Percentiles rank a stretch among this genome's conserved stretches.
These are phyloP conservation scores for Ophiostoma tasmaniense DNA, from an alignment of 2,329 filamentous ascomycete species.

Conservation along the genomic window DNA sequence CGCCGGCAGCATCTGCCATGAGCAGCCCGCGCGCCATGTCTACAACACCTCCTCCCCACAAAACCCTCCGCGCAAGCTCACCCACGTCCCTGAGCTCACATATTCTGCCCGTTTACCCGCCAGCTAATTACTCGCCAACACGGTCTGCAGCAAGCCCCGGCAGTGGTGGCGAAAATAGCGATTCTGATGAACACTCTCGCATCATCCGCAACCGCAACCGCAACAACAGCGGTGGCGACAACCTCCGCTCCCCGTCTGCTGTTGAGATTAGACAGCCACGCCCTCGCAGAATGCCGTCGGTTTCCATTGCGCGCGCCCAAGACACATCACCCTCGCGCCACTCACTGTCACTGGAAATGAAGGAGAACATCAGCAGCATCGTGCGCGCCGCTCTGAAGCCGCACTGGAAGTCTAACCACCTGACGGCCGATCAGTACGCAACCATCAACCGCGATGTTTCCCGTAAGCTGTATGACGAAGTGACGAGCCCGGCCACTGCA, in stretches of 20 bases:
- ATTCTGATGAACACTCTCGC: slow-evolving; percentile 23
- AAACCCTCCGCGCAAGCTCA: slow-evolving; percentile 52
- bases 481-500: slow-evolving; percentile 46
- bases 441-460: slow-evolving; percentile 86
- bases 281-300: slow-evolving; percentile 37
- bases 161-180: slow-evolving; percentile 36
- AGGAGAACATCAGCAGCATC: slow-evolving; percentile 81
- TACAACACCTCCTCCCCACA: slow-evolving; percentile 59
- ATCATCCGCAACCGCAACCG: slow-evolving; percentile 8
- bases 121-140: slow-evolving; percentile 63
- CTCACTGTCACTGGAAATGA: slow-evolving; percentile 67
- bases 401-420: slow-evolving; percentile 67
- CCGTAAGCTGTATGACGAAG: slow-evolving; percentile 72
- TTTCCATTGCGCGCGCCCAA: slow-evolving; percentile 40
- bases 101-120: slow-evolving; percentile 65
- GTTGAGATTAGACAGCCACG: slow-evolving; percentile 47
- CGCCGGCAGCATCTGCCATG: slow-evolving; percentile 56
- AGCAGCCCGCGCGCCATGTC: slow-evolving; percentile 61
- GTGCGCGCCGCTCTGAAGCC: slow-evolving; percentile 77
- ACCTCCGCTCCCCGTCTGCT: slow-evolving; percentile 26
- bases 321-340: slow-evolving; percentile 59
- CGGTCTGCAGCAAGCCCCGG: slow-evolving; percentile 25
- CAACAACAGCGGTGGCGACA: slow-evolving; percentile 30
- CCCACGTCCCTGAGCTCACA: slow-evolving; percentile 60
- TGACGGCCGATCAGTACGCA: slow-evolving; percentile 85